Conservation (phyloP, 345 rosid species). For the Citrus inodora region DNA sequence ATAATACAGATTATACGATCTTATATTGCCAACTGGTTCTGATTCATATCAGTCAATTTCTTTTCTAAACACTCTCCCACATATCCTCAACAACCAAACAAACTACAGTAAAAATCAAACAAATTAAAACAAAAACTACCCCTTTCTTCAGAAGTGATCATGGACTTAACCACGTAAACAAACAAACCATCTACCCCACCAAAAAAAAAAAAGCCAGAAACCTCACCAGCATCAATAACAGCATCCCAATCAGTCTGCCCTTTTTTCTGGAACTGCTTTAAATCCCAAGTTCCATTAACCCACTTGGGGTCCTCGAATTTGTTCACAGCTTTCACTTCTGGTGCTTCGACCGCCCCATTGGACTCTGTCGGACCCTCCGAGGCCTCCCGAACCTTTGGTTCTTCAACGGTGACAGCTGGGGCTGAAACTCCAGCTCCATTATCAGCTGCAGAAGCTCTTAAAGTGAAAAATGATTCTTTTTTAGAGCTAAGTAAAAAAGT, state of each 20-base stretch:
- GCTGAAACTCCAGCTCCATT: conserved; percentile 48
- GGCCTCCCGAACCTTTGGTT: conserved; percentile 25
- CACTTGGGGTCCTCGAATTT: conserved; percentile 68
- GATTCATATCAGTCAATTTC: neutral
- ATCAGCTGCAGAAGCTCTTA: conserved; percentile 42
- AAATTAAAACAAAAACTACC: neutral
- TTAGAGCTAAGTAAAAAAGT: conserved; percentile 31
- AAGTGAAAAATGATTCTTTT: neutral
- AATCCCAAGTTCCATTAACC: conserved; percentile 93
- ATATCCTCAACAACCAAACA: neutral
- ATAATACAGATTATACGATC: neutral
- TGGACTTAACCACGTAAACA: neutral
- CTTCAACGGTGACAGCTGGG: conserved; percentile 31
- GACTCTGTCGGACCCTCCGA: conserved; percentile 17
- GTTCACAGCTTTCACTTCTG: conserved; percentile 24
- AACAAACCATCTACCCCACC: neutral
- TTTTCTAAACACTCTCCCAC: neutral
- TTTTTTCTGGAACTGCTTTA: conserved; percentile 62
- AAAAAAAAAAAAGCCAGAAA: neutral
- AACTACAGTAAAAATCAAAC: neutral
- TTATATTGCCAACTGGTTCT: neutral
- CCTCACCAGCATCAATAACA: conserved; percentile 87
- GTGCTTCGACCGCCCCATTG: conserved; percentile 35
- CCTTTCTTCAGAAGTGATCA: neutral
- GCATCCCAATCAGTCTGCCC: conserved; percentile 83